Conservation (phyloP, 2,329 filamentous ascomycete species). For the Chrysoporthe puriensis region DNA sequence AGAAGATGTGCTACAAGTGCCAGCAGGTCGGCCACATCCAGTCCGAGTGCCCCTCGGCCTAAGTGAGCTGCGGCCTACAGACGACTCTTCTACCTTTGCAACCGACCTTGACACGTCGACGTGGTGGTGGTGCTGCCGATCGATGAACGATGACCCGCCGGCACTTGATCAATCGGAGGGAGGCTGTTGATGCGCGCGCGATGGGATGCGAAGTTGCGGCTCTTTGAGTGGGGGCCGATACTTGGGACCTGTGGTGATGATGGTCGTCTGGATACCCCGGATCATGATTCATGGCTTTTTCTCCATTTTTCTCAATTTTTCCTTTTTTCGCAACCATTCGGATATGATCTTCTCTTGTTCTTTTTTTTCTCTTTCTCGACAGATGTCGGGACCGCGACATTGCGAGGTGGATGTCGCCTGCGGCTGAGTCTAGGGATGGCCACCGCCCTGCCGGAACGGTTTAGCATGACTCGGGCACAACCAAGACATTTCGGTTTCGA, state of each 20-base stretch:
- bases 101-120: constrained; percentile 28
- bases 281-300: constrained; percentile 30
- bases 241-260: constrained; percentile 31
- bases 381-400: constrained; percentile 19
- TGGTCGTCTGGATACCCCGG: constrained; percentile 31
- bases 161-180: constrained; percentile 24
- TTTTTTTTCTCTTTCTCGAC: constrained; percentile 4
- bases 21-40: constrained; percentile 86
- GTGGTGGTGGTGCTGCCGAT: constrained; percentile 20
- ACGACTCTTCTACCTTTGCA: constrained; percentile 28
- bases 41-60: constrained; percentile 87
- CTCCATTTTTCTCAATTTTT: constrained; percentile 16
- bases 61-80: constrained; percentile 36
- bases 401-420: constrained; percentile 18
- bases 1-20: constrained; percentile 99
- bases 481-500: constrained; percentile 24
- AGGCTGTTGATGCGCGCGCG: constrained; percentile 29
- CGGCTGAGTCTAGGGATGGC: constrained; percentile 20
- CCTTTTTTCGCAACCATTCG: background rate
- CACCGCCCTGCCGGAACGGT: constrained; percentile 14
- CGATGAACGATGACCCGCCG: constrained; percentile 22
- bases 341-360: constrained; percentile 8
- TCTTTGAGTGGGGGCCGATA: constrained; percentile 28
- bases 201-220: constrained; percentile 31
- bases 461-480: constrained; percentile 12